Base-by-base conservation (phyloP, 768 basidiomycete genomes). In the Gautieria morchelliformis region DNA sequence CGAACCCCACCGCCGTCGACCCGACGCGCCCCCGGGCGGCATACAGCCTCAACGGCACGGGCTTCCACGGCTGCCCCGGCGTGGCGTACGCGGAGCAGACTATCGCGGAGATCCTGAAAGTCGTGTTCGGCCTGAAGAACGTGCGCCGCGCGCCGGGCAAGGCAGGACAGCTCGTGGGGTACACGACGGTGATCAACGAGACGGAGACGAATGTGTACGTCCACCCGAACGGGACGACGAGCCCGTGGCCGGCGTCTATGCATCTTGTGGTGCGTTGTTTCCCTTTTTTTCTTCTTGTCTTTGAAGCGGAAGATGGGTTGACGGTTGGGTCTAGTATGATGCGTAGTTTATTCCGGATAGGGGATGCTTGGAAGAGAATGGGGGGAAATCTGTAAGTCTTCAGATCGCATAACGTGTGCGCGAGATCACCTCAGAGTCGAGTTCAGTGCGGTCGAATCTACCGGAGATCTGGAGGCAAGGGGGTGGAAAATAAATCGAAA, bases 111-210 rank as follows among this genome's bases (percentile, higher is more conserved):
- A 72, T 75, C 40, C 62, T 81, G 52, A 73, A 72, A 63, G 69
- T 67, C n/a, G 67, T 82, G 33, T 78, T 80, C 68, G 59, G 60
- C 42, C 63, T 70, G 24, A 71, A 72, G 60, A 77, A 77, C 61
- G 58, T 80, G 37, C 73, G 75, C 22, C 74, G 76, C 35, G 79
- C 76, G 1, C 67, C 72, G 14, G 79, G 78, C 1, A 62, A 69
- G 49, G 66, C 73, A 11, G 81, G 80, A 1, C 62, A 59, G 33
- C 67, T 79, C 20, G 63, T 65, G 22, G 64, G 70, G 5, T 73
- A 73, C 59, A 61, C 62, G 46, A 52, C 71, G 12, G 65, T 68
- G 40, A 68, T 71, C 56, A 72, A 71, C 10, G 74, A 73, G 56
- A 60, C 63, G 20, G 59, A 59, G 45, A 61, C 45, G 46, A 58